These are phyloP conservation scores for Spirogloea muscicola DNA, from an alignment of 139 green algal species.

Conservation along the genomic window DNA sequence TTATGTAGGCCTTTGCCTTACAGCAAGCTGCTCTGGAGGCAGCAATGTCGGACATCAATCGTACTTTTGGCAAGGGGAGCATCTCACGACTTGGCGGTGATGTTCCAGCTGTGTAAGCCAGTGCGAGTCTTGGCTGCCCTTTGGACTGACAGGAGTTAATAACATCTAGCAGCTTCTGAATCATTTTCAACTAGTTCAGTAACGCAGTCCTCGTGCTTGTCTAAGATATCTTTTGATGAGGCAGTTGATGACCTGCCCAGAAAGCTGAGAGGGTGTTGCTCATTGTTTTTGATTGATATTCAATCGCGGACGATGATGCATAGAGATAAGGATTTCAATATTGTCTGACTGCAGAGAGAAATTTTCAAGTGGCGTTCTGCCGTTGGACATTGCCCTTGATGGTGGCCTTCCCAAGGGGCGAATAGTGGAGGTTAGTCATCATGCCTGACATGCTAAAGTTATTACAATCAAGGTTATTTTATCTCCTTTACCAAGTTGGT, in stretches of 20 bases:
- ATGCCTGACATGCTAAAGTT: neutral
- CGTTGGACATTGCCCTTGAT: constrained; percentile 26
- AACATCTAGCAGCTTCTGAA: neutral
- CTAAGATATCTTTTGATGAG: neutral
- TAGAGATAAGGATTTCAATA: neutral
- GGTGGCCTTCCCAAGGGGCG: constrained; percentile 38
- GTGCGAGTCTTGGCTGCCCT: neutral
- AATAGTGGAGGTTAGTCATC: constrained; percentile 28
- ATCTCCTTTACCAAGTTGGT: neutral
- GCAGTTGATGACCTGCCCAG: neutral
- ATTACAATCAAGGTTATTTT: neutral
- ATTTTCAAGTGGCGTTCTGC: constrained; percentile 17
- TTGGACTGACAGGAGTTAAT: neutral
- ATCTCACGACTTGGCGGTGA: neutral
- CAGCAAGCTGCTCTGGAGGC: constrained; percentile 26
- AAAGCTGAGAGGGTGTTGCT: neutral
- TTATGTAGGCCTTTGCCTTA: too few relatives aligned
- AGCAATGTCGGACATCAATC: constrained; percentile 16
- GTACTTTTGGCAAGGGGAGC: constrained; percentile 14
- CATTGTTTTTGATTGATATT: neutral
- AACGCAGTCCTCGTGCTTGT: neutral
- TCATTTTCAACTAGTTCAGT: neutral
- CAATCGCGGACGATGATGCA: neutral
- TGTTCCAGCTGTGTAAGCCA: neutral
- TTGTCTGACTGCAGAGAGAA: constrained; percentile 5